Evolutionary conservation across 345 rosid species (phyloP).

Genomic region (Arabis hirsuta): DNA sequence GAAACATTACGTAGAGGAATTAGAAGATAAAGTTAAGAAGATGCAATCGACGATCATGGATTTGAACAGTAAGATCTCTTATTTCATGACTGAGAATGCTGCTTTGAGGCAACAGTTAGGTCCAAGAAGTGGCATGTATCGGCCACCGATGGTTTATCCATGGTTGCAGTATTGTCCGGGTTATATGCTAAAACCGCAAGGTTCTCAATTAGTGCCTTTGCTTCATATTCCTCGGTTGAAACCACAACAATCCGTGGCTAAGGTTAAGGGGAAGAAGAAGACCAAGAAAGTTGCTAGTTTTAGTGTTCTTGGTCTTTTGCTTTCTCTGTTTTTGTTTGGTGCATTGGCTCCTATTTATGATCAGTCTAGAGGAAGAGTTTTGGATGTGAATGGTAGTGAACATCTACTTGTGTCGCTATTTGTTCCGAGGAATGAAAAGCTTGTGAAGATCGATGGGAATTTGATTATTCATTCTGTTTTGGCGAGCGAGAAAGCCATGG

Average conservation of each 20-base stretch:
- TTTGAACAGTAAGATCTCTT: slow-evolving; percentile 69
- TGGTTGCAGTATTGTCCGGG: slow-evolving; percentile 64
- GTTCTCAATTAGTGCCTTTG: slow-evolving; percentile 72
- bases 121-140: slow-evolving; percentile 46
- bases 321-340: slow-evolving; percentile 68
- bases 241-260: slow-evolving; percentile 54
- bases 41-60: slow-evolving; percentile 80
- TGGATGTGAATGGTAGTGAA: slow-evolving; percentile 57
- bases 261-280: slow-evolving; percentile 53
- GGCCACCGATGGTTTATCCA: slow-evolving; percentile 51
- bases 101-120: slow-evolving; percentile 68
- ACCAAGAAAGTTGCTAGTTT: slow-evolving; percentile 88
- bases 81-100: slow-evolving; percentile 74
- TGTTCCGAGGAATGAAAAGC: slow-evolving; percentile 92
- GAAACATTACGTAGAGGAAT: slow-evolving; percentile 91
- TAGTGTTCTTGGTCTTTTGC: slow-evolving; percentile 75
- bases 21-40: slow-evolving; percentile 74
- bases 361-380: slow-evolving; percentile 58
- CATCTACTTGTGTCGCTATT: slow-evolving; percentile 77
- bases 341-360: slow-evolving; percentile 60
- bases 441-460: slow-evolving; percentile 94
- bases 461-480: slow-evolving; percentile 83
- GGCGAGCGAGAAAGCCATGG: slow-evolving; percentile 75
- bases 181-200: slow-evolving; percentile 70
- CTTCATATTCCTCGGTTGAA: slow-evolving; percentile 89